Conservation (phyloP, 805 yeast species). For the Saccharomycopsis sp. region DNA sequence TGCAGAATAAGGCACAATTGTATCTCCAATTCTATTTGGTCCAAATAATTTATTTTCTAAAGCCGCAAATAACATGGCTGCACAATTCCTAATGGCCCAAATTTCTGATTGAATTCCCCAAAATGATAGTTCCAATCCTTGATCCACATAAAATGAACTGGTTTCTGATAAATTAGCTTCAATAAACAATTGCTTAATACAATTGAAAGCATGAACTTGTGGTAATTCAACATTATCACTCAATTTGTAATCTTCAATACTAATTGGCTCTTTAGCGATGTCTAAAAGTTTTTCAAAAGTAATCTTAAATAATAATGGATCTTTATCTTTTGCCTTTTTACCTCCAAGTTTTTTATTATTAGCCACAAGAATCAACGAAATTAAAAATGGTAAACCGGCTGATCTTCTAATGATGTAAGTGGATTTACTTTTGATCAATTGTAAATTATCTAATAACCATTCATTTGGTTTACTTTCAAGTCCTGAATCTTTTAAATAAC, state of each 20-base stretch:
- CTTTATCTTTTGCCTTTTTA: conserved; percentile 18
- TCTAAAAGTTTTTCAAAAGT: conserved; percentile 43
- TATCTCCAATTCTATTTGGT: conserved; percentile 27
- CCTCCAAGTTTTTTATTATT: conserved; percentile 19
- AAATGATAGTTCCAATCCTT: conserved; percentile 52
- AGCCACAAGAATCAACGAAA: conserved; percentile 64
- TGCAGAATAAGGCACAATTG: conserved; percentile 33
- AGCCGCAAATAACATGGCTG: conserved; percentile 86
- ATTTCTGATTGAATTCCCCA: conserved; percentile 49
- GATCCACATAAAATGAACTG: conserved; percentile 41
- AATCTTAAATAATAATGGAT: conserved; percentile 31
- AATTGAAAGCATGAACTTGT: conserved; percentile 89
- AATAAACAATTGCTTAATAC: conserved; percentile 62
- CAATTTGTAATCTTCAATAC: conserved; percentile 30
- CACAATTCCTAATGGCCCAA: conserved; percentile 89
- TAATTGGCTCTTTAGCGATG: conserved; percentile 44
- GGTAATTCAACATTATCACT: conserved; percentile 61
- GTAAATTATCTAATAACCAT: conserved; percentile 55
- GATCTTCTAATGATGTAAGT: conserved; percentile 81
- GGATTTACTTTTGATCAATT: conserved; percentile 40
- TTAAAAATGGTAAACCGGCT: conserved; percentile 79
- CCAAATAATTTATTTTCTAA: conserved; percentile 77
- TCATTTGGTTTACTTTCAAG: conserved; percentile 31
- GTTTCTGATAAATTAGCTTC: conserved; percentile 56
- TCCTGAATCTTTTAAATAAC: conserved; percentile 25